Evolutionary conservation across 208 protist genomes (phyloP).

Genomic region (Trypanosoma grayi): DNA sequence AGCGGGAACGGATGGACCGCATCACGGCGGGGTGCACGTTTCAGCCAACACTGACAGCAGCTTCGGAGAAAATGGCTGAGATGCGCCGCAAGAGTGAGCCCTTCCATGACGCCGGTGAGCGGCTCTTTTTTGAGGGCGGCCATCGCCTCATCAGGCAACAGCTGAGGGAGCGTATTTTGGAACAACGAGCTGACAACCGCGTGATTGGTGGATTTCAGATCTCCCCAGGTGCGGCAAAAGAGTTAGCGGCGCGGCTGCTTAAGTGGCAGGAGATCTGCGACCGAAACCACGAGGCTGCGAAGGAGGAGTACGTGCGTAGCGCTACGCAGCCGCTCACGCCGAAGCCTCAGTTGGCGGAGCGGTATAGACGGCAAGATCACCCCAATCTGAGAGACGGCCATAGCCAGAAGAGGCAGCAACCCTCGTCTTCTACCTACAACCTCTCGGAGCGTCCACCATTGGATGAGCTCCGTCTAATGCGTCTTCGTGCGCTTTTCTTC

Average conservation of each 20-base stretch:
- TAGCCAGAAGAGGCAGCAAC: background rate
- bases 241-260: slow-evolving; percentile 48
- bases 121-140: slow-evolving; percentile 76
- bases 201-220: slow-evolving; percentile 56
- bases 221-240: slow-evolving; percentile 19
- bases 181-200: slow-evolving; percentile 20
- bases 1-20: slow-evolving; percentile 28
- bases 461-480: slow-evolving; percentile 49
- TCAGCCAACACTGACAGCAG: slow-evolving; percentile 41
- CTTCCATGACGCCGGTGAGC: slow-evolving; percentile 51
- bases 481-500: slow-evolving; percentile 75
- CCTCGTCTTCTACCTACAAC: background rate
- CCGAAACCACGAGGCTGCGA: slow-evolving; percentile 27
- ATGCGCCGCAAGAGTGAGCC: slow-evolving; percentile 37
- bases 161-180: slow-evolving; percentile 48
- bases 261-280: slow-evolving; percentile 50
- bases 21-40: slow-evolving; percentile 54
- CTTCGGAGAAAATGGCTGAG: slow-evolving; percentile 34
- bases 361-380: background rate
- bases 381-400: background rate
- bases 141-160: slow-evolving; percentile 74
- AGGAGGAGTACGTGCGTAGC: slow-evolving; percentile 23
- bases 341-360: background rate
- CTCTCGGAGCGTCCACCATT: background rate
- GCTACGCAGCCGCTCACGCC: background rate